Base-by-base conservation (phyloP, 208 protist species). In the Wallacemonas rigidus region DNA sequence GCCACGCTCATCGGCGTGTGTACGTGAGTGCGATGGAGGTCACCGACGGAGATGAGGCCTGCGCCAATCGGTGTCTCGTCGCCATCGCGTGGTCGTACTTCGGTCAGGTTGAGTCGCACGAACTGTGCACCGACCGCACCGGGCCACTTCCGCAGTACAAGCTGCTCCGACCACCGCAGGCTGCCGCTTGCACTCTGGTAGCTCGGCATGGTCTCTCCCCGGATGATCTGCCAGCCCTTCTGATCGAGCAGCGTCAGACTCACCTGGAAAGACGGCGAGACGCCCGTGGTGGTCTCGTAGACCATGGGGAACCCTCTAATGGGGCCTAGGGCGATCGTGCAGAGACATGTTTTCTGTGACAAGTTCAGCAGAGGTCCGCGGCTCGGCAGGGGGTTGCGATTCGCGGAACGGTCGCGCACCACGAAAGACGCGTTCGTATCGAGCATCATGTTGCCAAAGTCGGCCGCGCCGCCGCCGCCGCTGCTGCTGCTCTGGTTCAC, bases 221-320 rank as follows among this genome's bases (percentile, higher is more conserved):
- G 65, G 40, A 93, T 79, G 38, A 96, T 74, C 71, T 94, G 85
- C 89, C 91, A 96, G 26, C 91, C 91, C 11, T 85, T 76, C 78
- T 94, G 87, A 68, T 96, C 91, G 45, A 96, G 82, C 55, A 93
- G 81, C 39, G 91, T 94, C 26, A 93, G 64, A 64, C 83, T 92
- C 43, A 96, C 86, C 70, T 92, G 91, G 79, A 96, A 96, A 9
- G 89, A 87, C 41, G 88, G 87, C 35, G 89, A 92, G 17, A 90
- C 73, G 47, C 91, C 88, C 6, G 88, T 92, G 12, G 78, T 75
- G 9, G 85, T 65, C 58, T 94, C 91, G 63, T 86, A 95, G 11
- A 96, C 83, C 80, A 96, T 92, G 12, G 91, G 91, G 55, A 96
- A 92, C 40, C 91, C 91, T 51, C 86, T 87, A 73, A 96, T 96